A percentile compares a stretch with the other conserved stretches of the same genome.
phyloP scores from a whole-genome alignment of 768 basidiomycete genomes.

The Tricholoma terreum region DNA sequence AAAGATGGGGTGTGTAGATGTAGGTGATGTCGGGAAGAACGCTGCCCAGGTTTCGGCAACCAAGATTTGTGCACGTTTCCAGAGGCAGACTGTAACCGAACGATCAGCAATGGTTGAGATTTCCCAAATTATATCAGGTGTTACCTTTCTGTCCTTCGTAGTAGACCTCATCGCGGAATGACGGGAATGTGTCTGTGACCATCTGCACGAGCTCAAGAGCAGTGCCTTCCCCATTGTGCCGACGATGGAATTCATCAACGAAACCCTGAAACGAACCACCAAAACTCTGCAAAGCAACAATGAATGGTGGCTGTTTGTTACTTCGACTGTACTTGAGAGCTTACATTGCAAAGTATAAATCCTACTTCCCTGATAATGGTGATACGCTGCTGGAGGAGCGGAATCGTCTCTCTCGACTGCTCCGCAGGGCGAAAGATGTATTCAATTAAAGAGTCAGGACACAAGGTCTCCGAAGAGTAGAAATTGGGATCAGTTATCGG shows the following conservation, averaged over 20 bases:
- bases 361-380: conserved; percentile 78
- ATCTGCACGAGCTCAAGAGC: conserved; percentile 71
- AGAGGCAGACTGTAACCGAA: conserved; percentile 76
- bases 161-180: conserved; percentile 68
- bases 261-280: conserved; percentile 71
- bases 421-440: conserved; percentile 64
- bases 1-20: conserved; percentile 67
- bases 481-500: conserved; percentile 79
- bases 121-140: too few species aligned
- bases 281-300: conserved; percentile 43
- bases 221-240: conserved; percentile 53
- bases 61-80: conserved; percentile 91
- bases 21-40: conserved; percentile 61
- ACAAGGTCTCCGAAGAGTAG: conserved; percentile 66
- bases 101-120: too few species aligned
- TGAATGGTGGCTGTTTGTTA: conserved; percentile 1
- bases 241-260: conserved; percentile 55
- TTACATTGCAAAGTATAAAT: conserved; percentile 62
- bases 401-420: conserved; percentile 60
- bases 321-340: conserved; percentile 19
- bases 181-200: conserved; percentile 68
- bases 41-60: conserved; percentile 93
- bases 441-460: conserved; percentile 68
- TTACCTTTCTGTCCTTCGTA: conserved; percentile 59
- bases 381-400: conserved; percentile 70